Evolutionary conservation across 805 yeast species (phyloP), one percentile per base, ranked within the genome.

Genomic region (Yueomyces sinensis): DNA sequence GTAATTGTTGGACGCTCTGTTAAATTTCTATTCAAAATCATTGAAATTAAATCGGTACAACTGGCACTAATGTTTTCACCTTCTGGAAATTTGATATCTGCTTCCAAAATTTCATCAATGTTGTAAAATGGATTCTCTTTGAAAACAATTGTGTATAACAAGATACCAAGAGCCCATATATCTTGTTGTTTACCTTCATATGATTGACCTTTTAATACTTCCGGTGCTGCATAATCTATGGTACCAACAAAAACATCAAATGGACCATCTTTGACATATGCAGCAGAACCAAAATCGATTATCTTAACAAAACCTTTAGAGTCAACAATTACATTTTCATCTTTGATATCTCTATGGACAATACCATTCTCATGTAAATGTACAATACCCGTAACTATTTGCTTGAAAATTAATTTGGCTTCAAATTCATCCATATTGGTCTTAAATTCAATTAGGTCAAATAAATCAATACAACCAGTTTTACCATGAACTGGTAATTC

Each of bases 201-300:
- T 17, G 87, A 79, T 40, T 76, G 76, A 2, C 97, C 98, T 34
- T 76, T 69, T 25, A 91, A 63, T 1, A 91, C 95, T 56, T 91
- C 98, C 0, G 98, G 98, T 0, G 97, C 94, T 1, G 97, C 97
- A 56, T 89, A 91, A 56, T 91, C 96, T 30, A 91, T 76, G 0
- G 98, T 91, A 3, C 98, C 98, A 2, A 91, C 97, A 59, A 91
- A 89, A 4, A 91, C 95, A 45, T 89, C 95, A 59, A 89, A 91
- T 4, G 97, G 97, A 0, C 96, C 97, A 60, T 79, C 84, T 43
- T 70, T 73, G 16, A 76, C 73, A 54, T 84, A 84, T 0, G 96
- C 95, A 1, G 97, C 94, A 32, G 94, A 79, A 1, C 98, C 98
- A 56, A 86, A 89, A 59, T 89, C 98, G 50, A 89, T 89, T 41